A percentile compares a stretch with the other conserved stretches of the same genome.
Evolutionary conservation across 352 stramenopile species (phyloP).

Genomic region (Globisporangium perplexum): DNA sequence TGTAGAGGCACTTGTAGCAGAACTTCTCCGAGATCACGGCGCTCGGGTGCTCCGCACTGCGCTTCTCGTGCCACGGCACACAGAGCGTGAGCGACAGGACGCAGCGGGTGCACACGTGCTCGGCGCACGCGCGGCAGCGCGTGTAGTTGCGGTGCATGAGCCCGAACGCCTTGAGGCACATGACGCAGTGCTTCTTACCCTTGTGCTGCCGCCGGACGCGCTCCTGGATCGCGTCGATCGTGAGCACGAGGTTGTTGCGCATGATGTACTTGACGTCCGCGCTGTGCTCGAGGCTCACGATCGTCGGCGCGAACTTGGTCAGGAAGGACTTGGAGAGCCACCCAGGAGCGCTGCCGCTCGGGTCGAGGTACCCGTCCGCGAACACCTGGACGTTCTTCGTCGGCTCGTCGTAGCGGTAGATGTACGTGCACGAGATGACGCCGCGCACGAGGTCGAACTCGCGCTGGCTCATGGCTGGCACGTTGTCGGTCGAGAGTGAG

Average conservation of each 20-base stretch:
- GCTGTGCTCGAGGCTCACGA: slow-evolving; percentile 37
- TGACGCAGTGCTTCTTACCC: slow-evolving; percentile 28
- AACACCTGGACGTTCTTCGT: slow-evolving; percentile 42
- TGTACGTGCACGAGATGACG: slow-evolving; percentile 32
- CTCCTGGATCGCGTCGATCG: slow-evolving; percentile 27
- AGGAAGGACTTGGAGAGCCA: slow-evolving; percentile 37
- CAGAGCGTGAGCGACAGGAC: slow-evolving; percentile 55
- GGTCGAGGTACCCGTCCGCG: slow-evolving; percentile 31
- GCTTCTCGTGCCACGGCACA: slow-evolving; percentile 45
- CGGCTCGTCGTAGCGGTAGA: slow-evolving; percentile 37
- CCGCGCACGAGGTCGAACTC: slow-evolving; percentile 42
- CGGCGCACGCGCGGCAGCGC: slow-evolving; percentile 45
- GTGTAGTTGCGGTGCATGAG: slow-evolving; percentile 33
- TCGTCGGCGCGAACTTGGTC: slow-evolving; percentile 33
- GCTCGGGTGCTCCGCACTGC: slow-evolving; percentile 49
- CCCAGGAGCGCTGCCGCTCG: slow-evolving; percentile 22
- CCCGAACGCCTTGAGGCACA: slow-evolving; percentile 33
- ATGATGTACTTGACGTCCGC: slow-evolving; percentile 56
- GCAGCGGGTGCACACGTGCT: slow-evolving; percentile 44
- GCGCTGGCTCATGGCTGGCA: slow-evolving; percentile 30
- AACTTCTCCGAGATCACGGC: slow-evolving; percentile 64
- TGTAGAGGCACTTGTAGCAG: slow-evolving; percentile 56
- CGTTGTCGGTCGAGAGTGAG: slow-evolving; percentile 23
- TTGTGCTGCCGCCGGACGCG: slow-evolving; percentile 22
- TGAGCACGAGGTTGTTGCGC: slow-evolving; percentile 30